Base-by-base conservation (phyloP, 768 basidiomycete species). In the Hygrophoropsis aurantiaca region DNA sequence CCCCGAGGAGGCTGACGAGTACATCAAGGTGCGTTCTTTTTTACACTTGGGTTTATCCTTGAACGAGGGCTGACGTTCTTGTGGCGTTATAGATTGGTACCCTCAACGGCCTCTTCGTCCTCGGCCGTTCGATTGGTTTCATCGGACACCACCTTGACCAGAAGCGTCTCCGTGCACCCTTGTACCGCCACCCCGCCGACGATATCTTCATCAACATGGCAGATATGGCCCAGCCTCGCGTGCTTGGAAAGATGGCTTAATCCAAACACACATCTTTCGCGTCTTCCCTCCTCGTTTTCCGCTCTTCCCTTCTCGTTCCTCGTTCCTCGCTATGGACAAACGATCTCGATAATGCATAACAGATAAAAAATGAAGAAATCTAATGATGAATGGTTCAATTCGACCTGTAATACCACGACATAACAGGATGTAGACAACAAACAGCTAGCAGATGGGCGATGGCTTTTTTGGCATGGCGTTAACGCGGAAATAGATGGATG, bases 61-160 rank as follows among this genome's bases (percentile, higher is more conserved):
- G 26, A 35, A 46, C 46, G 43, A 38, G 55, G 39, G 16, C 30
- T 20, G 25, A 19, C 37, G 16, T 36, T 21, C 23, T 38, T 19
- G 13, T 23, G 38, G 7, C 7, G 20, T 38, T 38, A 16, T 44
- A 75, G 80, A 94, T 94, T 53, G 93, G 93, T 44, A 89, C 90
- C 3, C 80, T 99, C 47, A 98, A 97, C 64, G 95, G 94, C 48
- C 78, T 99, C 49, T 98, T 98, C 73, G 95, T 99, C 38, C 85
- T 97, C 45, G 95, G 95, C 39, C 90, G 95, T 56, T 92, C 89
- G 67, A 97, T 97, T 67, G 95, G 94, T 55, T 97, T 98, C 81
- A 93, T 95, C 59, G 93, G 93, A 33, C 92, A 91, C 74, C 90
- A 90, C 65, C 83, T 94, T 40, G 95, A 98, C 75, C 95, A 98